Conservation (phyloP, 2,329 filamentous ascomycete species). For the Phialophora verrucosa region DNA sequence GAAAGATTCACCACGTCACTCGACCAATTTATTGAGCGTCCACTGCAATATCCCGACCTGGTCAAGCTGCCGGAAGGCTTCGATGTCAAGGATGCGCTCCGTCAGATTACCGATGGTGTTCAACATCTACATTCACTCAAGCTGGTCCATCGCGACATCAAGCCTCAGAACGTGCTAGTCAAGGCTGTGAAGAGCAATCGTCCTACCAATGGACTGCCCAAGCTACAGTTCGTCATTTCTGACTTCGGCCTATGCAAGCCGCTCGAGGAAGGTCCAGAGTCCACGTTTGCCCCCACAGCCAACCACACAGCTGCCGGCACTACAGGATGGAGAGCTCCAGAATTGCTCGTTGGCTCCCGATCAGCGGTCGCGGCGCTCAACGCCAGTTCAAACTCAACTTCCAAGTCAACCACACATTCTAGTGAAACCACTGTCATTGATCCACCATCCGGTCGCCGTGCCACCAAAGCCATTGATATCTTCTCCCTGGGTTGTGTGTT, state of each 20-base stretch:
- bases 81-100: constrained; percentile 78
- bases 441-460: constrained; percentile 70
- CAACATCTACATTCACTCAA: constrained; percentile 87
- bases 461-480: constrained; percentile 95
- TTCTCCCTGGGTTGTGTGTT: constrained; percentile 98
- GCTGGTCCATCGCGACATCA: constrained; percentile 96
- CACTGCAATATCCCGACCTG: constrained; percentile 68
- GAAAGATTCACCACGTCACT: constrained; percentile 93
- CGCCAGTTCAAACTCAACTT: constrained; percentile 55
- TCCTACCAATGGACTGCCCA: constrained; percentile 48
- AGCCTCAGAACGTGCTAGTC: constrained; percentile 96
- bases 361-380: constrained; percentile 46
- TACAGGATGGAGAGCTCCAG: constrained; percentile 93
- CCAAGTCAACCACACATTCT: constrained; percentile 44
- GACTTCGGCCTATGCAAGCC: constrained; percentile 99
- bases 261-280: constrained; percentile 83
- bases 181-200: constrained; percentile 52
- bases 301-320: constrained; percentile 80
- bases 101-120: constrained; percentile 88
- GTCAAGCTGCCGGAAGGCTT: constrained; percentile 68
- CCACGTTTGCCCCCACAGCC: constrained; percentile 90
- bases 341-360: constrained; percentile 73
- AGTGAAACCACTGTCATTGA: constrained; percentile 60
- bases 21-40: constrained; percentile 86
- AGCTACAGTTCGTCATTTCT: constrained; percentile 88